Evolutionary conservation across 257 asterid genomes (phyloP), one percentile per base, ranked within the genome.

Genomic region (Henckelia pumila): DNA sequence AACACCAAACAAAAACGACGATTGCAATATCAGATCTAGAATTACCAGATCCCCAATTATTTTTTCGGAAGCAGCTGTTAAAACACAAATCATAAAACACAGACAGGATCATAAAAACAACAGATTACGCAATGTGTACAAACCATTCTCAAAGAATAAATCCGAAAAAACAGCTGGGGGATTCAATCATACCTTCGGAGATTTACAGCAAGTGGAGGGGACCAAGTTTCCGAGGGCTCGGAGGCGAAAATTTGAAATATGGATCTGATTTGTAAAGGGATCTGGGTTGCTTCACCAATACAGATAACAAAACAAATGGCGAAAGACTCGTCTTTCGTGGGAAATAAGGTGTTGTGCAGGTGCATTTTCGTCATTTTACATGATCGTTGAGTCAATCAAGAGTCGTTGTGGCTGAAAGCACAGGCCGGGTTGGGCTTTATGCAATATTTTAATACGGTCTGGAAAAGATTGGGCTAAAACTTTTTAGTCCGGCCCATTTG

Each of bases 1-100:
- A 49, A 55, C n/a, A 50, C 50, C 58, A 21, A 66, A 64, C 19
- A 22, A 29, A 63, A 29, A 57, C 56, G 1, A 59, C 19, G 29
- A 55, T 23, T 26, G 33, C 63, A 28, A n/a, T 3, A 47, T 17
- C 21, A 17, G 20, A 47, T 47, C 55, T 6, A 17, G 21, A 47
- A 14, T 17, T 5, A 4, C 55, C 20, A 47, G 55, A 47, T 47
- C 55, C 55, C 55, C 20, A 47, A 47, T 47, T 4, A 47, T 14
- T 17, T 14, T 14, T 47, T 47, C 55, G 8, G 21, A 47, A 47
- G 17, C 55, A 40, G 7, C 21, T 1, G 20, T 17, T 8, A 47
- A 40, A 47, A 8, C 21, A 47, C 6, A 17, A 16, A 47, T 47
- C 8, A 13, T n/a, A 47, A 14, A 47, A 47, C 55, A 47, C 0